Percentiles rank a stretch among this genome's conserved stretches.
These are phyloP conservation scores for Lobosporangium transversale DNA, from an alignment of 192 early-diverging fungal species.

Conservation along the genomic window DNA sequence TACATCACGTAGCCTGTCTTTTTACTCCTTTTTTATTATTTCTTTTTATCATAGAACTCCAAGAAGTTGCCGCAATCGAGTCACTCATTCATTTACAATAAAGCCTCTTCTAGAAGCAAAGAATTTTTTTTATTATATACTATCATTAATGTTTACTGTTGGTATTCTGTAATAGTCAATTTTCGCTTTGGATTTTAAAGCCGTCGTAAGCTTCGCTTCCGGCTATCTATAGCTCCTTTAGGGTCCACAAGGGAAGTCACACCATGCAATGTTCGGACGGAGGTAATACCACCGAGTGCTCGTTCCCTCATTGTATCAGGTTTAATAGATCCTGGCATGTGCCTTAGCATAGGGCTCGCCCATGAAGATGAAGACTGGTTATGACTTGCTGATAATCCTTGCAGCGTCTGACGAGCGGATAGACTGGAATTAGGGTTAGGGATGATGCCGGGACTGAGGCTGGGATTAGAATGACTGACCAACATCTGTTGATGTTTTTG, in stretches of 20 bases:
- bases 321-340: neutral
- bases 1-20: neutral
- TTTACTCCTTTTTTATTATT: neutral
- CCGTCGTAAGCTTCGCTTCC: conserved; percentile 6
- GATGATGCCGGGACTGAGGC: too few species aligned
- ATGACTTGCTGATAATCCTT: conserved; percentile 5
- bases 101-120: neutral
- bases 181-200: conserved; percentile 5
- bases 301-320: conserved; percentile 6
- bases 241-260: neutral
- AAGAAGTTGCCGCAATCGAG: too few species aligned
- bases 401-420: conserved; percentile 4
- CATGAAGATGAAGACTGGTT: too few species aligned
- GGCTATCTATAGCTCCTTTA: neutral
- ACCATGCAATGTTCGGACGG: neutral
- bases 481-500: too few species aligned
- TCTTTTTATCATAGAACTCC: too few species aligned
- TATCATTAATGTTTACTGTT: too few species aligned
- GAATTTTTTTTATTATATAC: neutral
- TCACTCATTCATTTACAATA: neutral
- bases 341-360: too few species aligned
- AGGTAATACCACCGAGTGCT: neutral
- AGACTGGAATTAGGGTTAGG: neutral
- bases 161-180: conserved; percentile 16
- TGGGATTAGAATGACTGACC: too few species aligned